Percentiles rank a stretch among this genome's conserved stretches.
Evolutionary conservation across 2,329 filamentous ascomycete species (phyloP).

Genomic region (Alternaria arborescens): DNA sequence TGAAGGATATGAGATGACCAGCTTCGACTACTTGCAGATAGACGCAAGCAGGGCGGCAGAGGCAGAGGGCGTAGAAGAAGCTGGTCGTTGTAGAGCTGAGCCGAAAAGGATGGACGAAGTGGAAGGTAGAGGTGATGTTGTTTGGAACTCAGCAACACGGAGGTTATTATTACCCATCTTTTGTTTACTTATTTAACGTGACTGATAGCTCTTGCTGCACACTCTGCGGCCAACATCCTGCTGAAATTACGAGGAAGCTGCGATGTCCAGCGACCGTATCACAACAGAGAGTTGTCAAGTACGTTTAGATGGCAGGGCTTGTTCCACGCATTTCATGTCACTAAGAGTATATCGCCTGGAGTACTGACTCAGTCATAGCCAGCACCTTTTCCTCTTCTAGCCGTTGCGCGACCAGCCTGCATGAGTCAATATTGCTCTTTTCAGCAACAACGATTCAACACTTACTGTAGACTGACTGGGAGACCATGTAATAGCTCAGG

Average conservation of each 20-base stretch:
- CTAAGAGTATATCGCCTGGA: slow-evolving; percentile 37
- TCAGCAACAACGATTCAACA: neutral
- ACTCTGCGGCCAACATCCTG: neutral
- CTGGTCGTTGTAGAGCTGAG: slow-evolving; percentile 18
- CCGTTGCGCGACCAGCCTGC: slow-evolving; percentile 49
- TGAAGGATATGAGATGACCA: slow-evolving; percentile 18
- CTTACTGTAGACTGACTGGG: slow-evolving; percentile 54
- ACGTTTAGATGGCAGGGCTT: neutral
- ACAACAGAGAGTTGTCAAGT: neutral
- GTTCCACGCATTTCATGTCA: neutral
- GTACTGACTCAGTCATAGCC: slow-evolving; percentile 49
- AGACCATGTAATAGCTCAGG: slow-evolving; percentile 53
- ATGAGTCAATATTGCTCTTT: neutral
- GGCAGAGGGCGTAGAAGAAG: slow-evolving; percentile 15
- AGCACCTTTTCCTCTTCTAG: slow-evolving; percentile 56
- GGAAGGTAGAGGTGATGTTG: slow-evolving; percentile 14
- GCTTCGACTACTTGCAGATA: slow-evolving; percentile 16
- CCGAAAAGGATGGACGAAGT: slow-evolving; percentile 18
- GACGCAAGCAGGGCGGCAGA: neutral
- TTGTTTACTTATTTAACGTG: slow-evolving; percentile 1
- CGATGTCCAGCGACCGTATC: neutral
- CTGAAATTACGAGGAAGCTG: neutral
- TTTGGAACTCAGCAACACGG: neutral
- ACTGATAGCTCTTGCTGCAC: slow-evolving; percentile 7
- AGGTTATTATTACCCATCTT: neutral